These are phyloP conservation scores for Lathyrus oleraceus DNA, from an alignment of 306 rosid genomes.

Conservation along the genomic window DNA sequence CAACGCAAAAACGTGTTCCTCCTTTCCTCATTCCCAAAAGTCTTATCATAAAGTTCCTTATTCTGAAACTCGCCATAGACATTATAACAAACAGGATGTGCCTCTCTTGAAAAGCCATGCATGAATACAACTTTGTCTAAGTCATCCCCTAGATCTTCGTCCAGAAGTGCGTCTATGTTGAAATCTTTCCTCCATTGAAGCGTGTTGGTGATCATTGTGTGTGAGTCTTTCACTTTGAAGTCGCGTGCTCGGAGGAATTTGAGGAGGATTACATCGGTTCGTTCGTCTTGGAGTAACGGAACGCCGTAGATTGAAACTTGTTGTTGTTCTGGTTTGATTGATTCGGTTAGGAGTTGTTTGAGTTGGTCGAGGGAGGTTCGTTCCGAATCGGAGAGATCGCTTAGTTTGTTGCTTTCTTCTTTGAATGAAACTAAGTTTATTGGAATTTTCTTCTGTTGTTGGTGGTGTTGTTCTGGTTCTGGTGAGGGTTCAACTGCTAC, in stretches of 20 bases:
- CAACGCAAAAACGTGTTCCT: slow-evolving; percentile 68
- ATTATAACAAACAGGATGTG: slow-evolving; percentile 84
- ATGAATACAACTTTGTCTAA: slow-evolving; percentile 82
- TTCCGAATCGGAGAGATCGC: slow-evolving; percentile 70
- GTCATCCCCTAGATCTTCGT: slow-evolving; percentile 78
- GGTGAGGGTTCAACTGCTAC: slow-evolving; percentile 24
- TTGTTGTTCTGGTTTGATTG: slow-evolving; percentile 16
- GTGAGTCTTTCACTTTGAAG: slow-evolving; percentile 68
- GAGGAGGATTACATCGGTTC: slow-evolving; percentile 74
- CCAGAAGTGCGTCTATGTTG: slow-evolving; percentile 61
- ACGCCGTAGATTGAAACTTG: slow-evolving; percentile 76
- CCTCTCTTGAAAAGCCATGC: slow-evolving; percentile 70
- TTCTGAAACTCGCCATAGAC: slow-evolving; percentile 93
- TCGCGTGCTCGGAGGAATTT: slow-evolving; percentile 90
- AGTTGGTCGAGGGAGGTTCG: slow-evolving; percentile 53
- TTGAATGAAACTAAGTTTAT: slow-evolving; percentile 60
- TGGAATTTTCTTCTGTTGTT: slow-evolving; percentile 39
- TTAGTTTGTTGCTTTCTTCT: slow-evolving; percentile 73
- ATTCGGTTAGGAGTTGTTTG: slow-evolving; percentile 47
- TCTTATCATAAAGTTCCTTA: slow-evolving; percentile 67
- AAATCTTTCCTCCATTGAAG: slow-evolving; percentile 73
- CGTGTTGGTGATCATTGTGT: slow-evolving; percentile 64
- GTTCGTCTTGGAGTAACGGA: slow-evolving; percentile 72
- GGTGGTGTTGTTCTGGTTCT: neutral
- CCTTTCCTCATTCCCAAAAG: slow-evolving; percentile 60